Base-by-base conservation (phyloP, 306 rosid species). In the Casuarina cunninghamiana region DNA sequence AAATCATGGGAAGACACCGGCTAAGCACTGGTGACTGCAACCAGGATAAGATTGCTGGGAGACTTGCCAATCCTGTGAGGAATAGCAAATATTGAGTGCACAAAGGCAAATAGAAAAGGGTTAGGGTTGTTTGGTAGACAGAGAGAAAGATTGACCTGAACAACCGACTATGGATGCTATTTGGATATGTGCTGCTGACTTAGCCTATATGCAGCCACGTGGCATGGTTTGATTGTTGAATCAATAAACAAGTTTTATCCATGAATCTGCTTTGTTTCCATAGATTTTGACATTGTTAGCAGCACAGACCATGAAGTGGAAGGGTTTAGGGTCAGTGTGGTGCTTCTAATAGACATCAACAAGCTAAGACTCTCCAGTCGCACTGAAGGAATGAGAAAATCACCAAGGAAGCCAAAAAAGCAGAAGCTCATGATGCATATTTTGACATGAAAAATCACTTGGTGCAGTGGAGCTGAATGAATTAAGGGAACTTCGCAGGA, bases 321-420 rank as follows among this genome's bases (percentile, higher is more conserved):
- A n/a, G n/a, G n/a, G n/a, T n/a, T n/a, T n/a, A n/a, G n/a, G n/a
- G n/a, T 39, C 32, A 63, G 79, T 44, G 78, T 51, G 44, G 3
- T 58, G 57, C 26, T 58, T 43, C 5, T 44, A 32, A 35, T 43
- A 74, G 72, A 61, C 15, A 51, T 67, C 77, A 38, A 73, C 39
- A 19, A 45, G 35, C 17, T 5, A 10, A 26, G 72, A 51, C 69
- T 51, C 49, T n/a, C n/a, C 49, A 45, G 49, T 10, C 43, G 32
- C n/a, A n/a, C n/a, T 32, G 54, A 5, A 76, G 50, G 43, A 73
- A 54, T 55, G 21, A 42, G 53, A 46, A 55, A 42, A 74, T 0
- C 15, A 43, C 19, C 19, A 51, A n/a, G 35, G 53, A 73, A 50
- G n/a, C n/a, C 11, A n/a, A n/a, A n/a, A n/a, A n/a, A n/a, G n/a